Conservation (phyloP, 2,329 filamentous ascomycete genomes). For the Plectosphaerella cucumerina region DNA sequence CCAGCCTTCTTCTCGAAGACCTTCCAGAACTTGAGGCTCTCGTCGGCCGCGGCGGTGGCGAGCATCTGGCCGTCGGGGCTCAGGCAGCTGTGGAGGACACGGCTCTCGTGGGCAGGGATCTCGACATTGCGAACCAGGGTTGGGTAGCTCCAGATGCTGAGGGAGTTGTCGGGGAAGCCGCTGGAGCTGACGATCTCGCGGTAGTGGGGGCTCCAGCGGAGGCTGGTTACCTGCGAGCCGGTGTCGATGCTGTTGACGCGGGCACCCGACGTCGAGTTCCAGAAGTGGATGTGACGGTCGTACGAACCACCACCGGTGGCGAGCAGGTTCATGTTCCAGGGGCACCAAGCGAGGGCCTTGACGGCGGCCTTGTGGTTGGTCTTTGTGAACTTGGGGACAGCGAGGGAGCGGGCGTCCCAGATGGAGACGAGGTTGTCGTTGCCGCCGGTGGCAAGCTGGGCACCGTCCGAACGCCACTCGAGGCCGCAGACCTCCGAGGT, state of each 20-base stretch:
- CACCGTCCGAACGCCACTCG: conserved; percentile 94
- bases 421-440: conserved; percentile 99
- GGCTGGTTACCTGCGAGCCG: conserved; percentile 91
- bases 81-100: conserved; percentile 93
- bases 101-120: conserved; percentile 94
- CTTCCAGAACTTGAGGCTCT: conserved; percentile 99
- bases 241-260: conserved; percentile 99
- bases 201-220: conserved; percentile 95
- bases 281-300: conserved; percentile 98
- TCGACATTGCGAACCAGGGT: conserved; percentile 95
- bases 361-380: conserved; percentile 99
- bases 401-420: conserved; percentile 93
- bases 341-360: conserved; percentile 98
- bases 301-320: conserved; percentile 95
- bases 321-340: conserved; percentile 96
- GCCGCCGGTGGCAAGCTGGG: conserved; percentile 93
- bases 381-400: conserved; percentile 97
- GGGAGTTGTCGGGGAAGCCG: conserved; percentile 97
- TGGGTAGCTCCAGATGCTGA: conserved; percentile 99
- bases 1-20: conserved; percentile 98
- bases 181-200: conserved; percentile 97
- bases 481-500: conserved; percentile 97
- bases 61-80: conserved; percentile 98
- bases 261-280: conserved; percentile 97
- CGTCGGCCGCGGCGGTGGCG: conserved; percentile 91